Conservation (phyloP, 2,329 filamentous ascomycete genomes). For the Myriangium duriaei region DNA sequence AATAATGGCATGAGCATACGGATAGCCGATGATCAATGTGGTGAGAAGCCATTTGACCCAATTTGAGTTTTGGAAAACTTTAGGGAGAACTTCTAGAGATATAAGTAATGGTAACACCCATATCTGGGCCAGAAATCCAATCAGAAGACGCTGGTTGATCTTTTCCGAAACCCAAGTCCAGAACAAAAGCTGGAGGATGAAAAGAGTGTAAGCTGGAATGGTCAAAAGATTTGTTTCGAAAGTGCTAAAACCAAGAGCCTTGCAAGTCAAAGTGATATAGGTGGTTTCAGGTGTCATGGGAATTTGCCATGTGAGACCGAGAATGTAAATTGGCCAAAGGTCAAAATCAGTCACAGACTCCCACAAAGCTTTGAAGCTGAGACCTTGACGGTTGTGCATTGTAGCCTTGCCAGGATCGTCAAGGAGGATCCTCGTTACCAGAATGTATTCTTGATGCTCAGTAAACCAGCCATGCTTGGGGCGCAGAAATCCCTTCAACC, state of each 20-base stretch:
- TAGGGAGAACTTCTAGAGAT: slow-evolving; percentile 23
- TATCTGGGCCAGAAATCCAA: slow-evolving; percentile 28
- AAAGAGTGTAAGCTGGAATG: slow-evolving; percentile 35
- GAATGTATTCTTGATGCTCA: slow-evolving; percentile 52
- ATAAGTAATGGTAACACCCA: slow-evolving; percentile 29
- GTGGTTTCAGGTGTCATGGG: slow-evolving; percentile 37
- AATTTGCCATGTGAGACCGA: slow-evolving; percentile 43
- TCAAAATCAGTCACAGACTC: slow-evolving; percentile 46
- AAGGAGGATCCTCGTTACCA: slow-evolving; percentile 48
- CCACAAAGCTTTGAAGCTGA: slow-evolving; percentile 40
- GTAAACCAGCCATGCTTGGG: slow-evolving; percentile 58
- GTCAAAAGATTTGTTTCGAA: slow-evolving; percentile 52
- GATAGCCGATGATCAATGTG: slow-evolving; percentile 29
- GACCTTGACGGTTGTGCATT: slow-evolving; percentile 49
- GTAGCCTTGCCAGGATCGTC: slow-evolving; percentile 44
- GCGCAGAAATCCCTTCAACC: slow-evolving; percentile 46
- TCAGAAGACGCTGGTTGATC: slow-evolving; percentile 40
- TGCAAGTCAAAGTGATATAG: slow-evolving; percentile 49
- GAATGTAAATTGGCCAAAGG: slow-evolving; percentile 39
- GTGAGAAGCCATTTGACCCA: slow-evolving; percentile 29
- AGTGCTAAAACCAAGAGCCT: slow-evolving; percentile 44
- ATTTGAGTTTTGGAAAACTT: slow-evolving; percentile 18
- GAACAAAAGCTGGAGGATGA: slow-evolving; percentile 34
- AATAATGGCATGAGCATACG: slow-evolving; percentile 33
- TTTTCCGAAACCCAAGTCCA: slow-evolving; percentile 39